Base-by-base conservation (phyloP, 106 monocot genomes). In the Dioscorea alata region DNA sequence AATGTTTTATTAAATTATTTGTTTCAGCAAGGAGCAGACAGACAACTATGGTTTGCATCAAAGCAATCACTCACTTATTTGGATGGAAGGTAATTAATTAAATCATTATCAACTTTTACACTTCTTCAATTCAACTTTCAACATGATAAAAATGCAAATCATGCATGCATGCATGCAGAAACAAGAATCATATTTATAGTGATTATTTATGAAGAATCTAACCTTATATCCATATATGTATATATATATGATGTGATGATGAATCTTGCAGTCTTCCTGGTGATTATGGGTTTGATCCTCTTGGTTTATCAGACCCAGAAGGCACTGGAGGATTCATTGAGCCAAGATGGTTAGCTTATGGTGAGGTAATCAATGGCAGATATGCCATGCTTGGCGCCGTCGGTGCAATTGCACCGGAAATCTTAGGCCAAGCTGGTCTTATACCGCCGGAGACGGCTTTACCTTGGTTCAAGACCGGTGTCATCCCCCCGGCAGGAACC, bases 311-410 rank as follows among this genome's bases (percentile, higher is more conserved):
- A 12, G 96, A 92, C 73, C 96, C 96, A 4, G 96, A 97, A 56
- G 96, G 96, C 23, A 79, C 96, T 1, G 96, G 96, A 12, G 96
- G 96, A 4, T 97, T 97, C 92, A 97, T 97, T 71, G 96, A 97
- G 82, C 96, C 96, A 49, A 80, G 28, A 50, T 97, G 96, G 96
- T 78, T 97, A 4, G 88, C 89, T 16, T 97, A 97, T 74, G 96
- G 92, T 9, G 96, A 97, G 78, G 32, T 97, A 65, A 77, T 97
- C 84, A 97, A 97, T 77, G 96, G 96, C 4, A 73, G 96, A 12
- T 83, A 21, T 19, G 96, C 96, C n/a, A 97, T 97, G 96, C 67
- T 97, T 15, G 96, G 96, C 4, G 89, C 67, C 0, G 78, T 60
- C 4, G 96, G 92, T 0, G 67, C 84, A 1, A 78, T 97, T 57